Conservation (phyloP, 306 rosid genomes). For the Casuarina glauca region DNA sequence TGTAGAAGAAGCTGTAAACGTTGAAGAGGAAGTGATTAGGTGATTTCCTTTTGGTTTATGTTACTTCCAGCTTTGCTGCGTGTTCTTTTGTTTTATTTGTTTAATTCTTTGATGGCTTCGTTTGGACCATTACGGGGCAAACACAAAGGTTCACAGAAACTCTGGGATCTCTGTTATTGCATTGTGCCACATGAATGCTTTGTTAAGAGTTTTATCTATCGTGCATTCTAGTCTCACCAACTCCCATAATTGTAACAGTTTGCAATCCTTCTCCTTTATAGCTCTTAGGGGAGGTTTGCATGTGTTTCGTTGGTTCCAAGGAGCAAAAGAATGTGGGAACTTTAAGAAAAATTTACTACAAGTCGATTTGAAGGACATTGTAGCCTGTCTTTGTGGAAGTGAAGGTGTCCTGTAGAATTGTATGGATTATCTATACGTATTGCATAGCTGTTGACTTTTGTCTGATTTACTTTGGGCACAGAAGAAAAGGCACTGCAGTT, state of each 20-base stretch:
- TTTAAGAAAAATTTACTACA: not conserved
- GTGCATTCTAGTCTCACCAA: not conserved
- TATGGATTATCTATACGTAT: not conserved
- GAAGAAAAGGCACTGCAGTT: conserved; percentile 29
- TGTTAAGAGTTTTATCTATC: not conserved
- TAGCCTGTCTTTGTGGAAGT: not conserved
- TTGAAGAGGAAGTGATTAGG: conserved; percentile 57
- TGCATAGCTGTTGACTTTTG: conserved; percentile 9
- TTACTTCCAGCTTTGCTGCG: not conserved
- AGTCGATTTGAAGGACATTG: not conserved
- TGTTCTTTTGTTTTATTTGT: not conserved
- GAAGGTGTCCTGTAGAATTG: not conserved
- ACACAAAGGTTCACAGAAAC: not conserved
- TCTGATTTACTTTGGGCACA: conserved; percentile 28
- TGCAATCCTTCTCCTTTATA: not conserved
- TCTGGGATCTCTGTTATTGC: not conserved
- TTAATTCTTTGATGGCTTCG: not conserved
- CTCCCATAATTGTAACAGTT: not conserved
- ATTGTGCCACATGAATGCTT: not conserved
- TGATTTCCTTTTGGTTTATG: conserved; percentile 26
- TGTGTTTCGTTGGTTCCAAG: not conserved
- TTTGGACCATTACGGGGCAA: conserved; percentile 4
- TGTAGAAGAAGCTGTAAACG: conserved; percentile 47
- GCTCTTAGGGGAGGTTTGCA: not conserved
- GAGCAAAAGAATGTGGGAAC: not conserved